These are phyloP conservation scores for Ceratobasidium sp. DNA, from an alignment of 1,284 basidiomycete genomes.

Conservation along the genomic window DNA sequence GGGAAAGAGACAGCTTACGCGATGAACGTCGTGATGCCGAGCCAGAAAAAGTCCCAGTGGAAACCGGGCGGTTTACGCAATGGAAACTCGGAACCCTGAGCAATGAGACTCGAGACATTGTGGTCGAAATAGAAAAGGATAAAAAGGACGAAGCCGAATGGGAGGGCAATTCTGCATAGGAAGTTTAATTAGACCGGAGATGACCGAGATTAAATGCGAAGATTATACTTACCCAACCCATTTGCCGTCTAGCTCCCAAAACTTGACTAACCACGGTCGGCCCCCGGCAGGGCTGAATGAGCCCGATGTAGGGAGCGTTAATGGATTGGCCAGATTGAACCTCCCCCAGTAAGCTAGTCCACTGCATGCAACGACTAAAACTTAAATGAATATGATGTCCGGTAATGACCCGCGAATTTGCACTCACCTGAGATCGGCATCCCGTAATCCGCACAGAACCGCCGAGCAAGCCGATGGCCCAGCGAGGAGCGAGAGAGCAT, in stretches of 20 bases:
- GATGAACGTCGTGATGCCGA: slow-evolving; percentile 92
- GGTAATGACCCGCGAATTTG: too few relatives aligned
- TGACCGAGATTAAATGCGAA: slow-evolving; percentile 66
- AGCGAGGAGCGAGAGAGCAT: slow-evolving; percentile 69
- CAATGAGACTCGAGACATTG: slow-evolving; percentile 90
- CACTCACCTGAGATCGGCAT: slow-evolving; percentile 73
- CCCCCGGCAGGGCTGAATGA: slow-evolving; percentile 81
- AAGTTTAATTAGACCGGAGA: slow-evolving; percentile 55
- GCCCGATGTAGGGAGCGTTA: slow-evolving; percentile 73
- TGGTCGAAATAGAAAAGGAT: slow-evolving; percentile 67
- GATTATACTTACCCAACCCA: slow-evolving; percentile 90
- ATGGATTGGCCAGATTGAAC: slow-evolving; percentile 70
- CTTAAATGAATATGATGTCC: not conserved
- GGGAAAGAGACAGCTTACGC: slow-evolving; percentile 55
- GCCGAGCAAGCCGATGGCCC: slow-evolving; percentile 71
- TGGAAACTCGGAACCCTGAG: slow-evolving; percentile 91
- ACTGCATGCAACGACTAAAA: slow-evolving; percentile 67
- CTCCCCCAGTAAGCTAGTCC: slow-evolving; percentile 87
- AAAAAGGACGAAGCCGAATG: slow-evolving; percentile 60
- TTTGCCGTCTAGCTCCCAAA: slow-evolving; percentile 90
- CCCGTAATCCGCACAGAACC: slow-evolving; percentile 84
- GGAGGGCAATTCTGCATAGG: slow-evolving; percentile 71
- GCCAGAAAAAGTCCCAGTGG: slow-evolving; percentile 77
- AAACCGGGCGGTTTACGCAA: slow-evolving; percentile 80
- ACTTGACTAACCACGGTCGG: slow-evolving; percentile 85